Conservation (phyloP, 495 filamentous ascomycete species). For the Penicillium pulvis region DNA sequence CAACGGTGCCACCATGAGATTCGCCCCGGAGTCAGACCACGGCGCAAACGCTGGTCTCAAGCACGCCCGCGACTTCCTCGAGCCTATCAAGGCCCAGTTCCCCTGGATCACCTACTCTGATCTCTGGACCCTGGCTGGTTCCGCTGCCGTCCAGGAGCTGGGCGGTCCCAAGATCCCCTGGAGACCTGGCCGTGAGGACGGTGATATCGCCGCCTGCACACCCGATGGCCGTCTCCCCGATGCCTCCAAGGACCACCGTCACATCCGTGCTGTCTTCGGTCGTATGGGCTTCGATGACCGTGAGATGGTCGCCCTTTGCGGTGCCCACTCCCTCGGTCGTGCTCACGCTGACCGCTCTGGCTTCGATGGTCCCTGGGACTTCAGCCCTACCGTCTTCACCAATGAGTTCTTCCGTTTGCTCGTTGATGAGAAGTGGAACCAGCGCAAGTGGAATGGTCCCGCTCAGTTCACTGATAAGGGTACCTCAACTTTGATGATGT, state of each 20-base stretch:
- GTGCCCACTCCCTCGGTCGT: slow-evolving; percentile 90
- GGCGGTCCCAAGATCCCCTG: slow-evolving; percentile 85
- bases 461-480: slow-evolving; percentile 80
- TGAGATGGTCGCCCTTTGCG: slow-evolving; percentile 89
- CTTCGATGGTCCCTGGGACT: slow-evolving; percentile 93
- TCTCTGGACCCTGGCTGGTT: slow-evolving; percentile 90
- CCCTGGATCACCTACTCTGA: slow-evolving; percentile 97
- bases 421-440: slow-evolving; percentile 87
- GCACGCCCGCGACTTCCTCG: slow-evolving; percentile 86
- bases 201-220: slow-evolving; percentile 81
- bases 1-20: slow-evolving; percentile 98
- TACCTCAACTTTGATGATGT: slow-evolving; percentile 93
- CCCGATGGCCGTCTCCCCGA: slow-evolving; percentile 97
- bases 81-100: slow-evolving; percentile 85
- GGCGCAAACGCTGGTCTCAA: slow-evolving; percentile 93
- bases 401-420: slow-evolving; percentile 94
- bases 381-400: slow-evolving; percentile 89
- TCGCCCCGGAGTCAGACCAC: slow-evolving; percentile 87
- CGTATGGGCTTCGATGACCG: slow-evolving; percentile 98
- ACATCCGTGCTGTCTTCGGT: slow-evolving; percentile 90
- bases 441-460: slow-evolving; percentile 92
- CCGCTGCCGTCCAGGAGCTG: slow-evolving; percentile 92
- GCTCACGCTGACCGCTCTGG: slow-evolving; percentile 90
- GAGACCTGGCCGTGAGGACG: slow-evolving; percentile 85
- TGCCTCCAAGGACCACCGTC: slow-evolving; percentile 73